Evolutionary conservation across 2,329 filamentous ascomycete species (phyloP).

Genomic region (Pseudogymnoascus sp.): DNA sequence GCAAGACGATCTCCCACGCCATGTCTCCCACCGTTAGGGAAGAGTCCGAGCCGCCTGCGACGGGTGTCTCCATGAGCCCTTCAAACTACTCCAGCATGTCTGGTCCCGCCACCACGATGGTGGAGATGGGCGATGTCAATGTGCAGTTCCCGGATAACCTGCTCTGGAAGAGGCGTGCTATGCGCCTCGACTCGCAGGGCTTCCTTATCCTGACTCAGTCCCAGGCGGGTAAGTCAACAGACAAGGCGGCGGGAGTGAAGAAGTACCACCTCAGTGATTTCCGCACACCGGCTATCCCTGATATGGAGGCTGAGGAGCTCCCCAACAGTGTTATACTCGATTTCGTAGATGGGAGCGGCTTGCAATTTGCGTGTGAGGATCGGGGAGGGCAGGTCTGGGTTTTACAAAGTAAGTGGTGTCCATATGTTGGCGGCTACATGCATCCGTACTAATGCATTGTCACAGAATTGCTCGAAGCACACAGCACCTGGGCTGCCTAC

Average conservation of each 20-base stretch:
- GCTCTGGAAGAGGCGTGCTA: slow-evolving; percentile 88
- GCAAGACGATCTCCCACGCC: slow-evolving; percentile 30
- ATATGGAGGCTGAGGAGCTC: slow-evolving; percentile 86
- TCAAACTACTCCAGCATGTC: slow-evolving; percentile 36
- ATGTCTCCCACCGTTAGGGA: slow-evolving; percentile 30
- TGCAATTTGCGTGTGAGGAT: slow-evolving; percentile 60
- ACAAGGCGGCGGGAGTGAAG: slow-evolving; percentile 48
- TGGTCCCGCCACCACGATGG: slow-evolving; percentile 22
- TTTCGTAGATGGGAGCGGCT: slow-evolving; percentile 53
- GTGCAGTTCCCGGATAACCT: slow-evolving; percentile 95
- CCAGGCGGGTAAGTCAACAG: slow-evolving; percentile 31
- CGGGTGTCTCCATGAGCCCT: slow-evolving; percentile 17
- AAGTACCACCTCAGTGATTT: slow-evolving; percentile 89
- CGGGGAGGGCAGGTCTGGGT: slow-evolving; percentile 49
- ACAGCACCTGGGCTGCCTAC: slow-evolving; percentile 22
- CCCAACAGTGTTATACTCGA: slow-evolving; percentile 71
- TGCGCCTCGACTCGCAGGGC: slow-evolving; percentile 77
- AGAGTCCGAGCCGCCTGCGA: slow-evolving; percentile 30
- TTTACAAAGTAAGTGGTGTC: slow-evolving; percentile 33
- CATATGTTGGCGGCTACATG: not conserved
- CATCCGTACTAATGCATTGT: slow-evolving; percentile 14
- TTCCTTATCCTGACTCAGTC: slow-evolving; percentile 73
- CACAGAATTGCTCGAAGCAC: slow-evolving; percentile 25
- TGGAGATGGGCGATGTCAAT: slow-evolving; percentile 68
- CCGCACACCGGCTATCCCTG: slow-evolving; percentile 68